phyloP scores from a whole-genome alignment of 1,139 yeast species.

The Pichia sp. region DNA sequence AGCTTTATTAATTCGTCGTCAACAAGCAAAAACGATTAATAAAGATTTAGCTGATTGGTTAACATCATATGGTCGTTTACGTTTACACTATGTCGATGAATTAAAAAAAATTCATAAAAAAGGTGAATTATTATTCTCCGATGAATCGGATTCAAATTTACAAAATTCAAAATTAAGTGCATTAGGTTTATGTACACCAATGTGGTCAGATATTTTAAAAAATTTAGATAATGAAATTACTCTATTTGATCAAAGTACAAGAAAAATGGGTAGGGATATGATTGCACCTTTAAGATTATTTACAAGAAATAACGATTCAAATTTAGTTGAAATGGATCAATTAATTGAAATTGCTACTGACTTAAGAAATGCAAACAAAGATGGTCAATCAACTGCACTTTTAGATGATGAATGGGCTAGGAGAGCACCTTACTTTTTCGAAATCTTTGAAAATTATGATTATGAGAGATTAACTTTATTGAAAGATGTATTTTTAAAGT shows the following conservation, averaged over 20 bases:
- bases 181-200: slow-evolving; percentile 47
- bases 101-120: slow-evolving; percentile 42
- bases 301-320: slow-evolving; percentile 48
- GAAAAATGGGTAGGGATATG: slow-evolving; percentile 49
- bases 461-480: slow-evolving; percentile 57
- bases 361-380: slow-evolving; percentile 27
- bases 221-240: slow-evolving; percentile 49
- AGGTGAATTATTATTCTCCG: slow-evolving; percentile 35
- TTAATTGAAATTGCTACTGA: slow-evolving; percentile 35
- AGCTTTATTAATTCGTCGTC: slow-evolving; percentile 38
- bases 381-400: slow-evolving; percentile 20
- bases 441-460: slow-evolving; percentile 72
- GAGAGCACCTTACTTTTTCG: slow-evolving; percentile 73
- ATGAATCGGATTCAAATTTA: slow-evolving; percentile 21
- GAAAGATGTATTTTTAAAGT: slow-evolving; percentile 63
- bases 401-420: slow-evolving; percentile 51
- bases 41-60: slow-evolving; percentile 51
- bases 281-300: slow-evolving; percentile 49
- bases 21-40: slow-evolving; percentile 41
- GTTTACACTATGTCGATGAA: slow-evolving; percentile 46
- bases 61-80: slow-evolving; percentile 43
- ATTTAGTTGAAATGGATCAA: slow-evolving; percentile 39
- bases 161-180: slow-evolving; percentile 39
- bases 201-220: slow-evolving; percentile 54
- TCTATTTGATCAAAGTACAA: slow-evolving; percentile 46